A percentile compares a stretch with the other conserved stretches of the same genome.
Evolutionary conservation across 148 eudicot species (phyloP).

Genomic region (Selenicereus undatus): DNA sequence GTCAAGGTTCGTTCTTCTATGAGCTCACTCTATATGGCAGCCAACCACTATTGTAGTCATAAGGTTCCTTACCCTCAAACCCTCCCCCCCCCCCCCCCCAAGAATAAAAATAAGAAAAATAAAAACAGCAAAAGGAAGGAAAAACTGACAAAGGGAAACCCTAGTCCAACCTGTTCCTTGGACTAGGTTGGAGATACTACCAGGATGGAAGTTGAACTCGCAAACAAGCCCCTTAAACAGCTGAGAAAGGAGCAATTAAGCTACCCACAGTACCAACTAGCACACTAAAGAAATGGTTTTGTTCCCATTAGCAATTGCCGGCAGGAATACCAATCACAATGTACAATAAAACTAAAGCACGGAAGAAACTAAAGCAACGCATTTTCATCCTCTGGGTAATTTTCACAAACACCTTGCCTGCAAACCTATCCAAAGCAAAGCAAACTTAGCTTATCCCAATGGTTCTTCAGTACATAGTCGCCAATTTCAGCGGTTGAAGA

Average conservation of each 20-base stretch:
- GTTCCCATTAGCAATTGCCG: background rate
- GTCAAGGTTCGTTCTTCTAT: background rate
- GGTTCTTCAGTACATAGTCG: background rate
- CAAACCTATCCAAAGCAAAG: background rate
- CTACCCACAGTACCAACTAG: background rate
- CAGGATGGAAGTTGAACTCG: background rate
- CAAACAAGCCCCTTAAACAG: background rate
- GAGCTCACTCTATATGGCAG: background rate
- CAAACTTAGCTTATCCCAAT: background rate
- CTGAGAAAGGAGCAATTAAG: background rate
- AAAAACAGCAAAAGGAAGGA: background rate
- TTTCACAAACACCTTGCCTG: constrained; percentile 16
- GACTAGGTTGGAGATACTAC: no score
- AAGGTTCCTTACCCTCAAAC: background rate
- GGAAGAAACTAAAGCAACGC: background rate
- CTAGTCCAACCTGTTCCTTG: no score
- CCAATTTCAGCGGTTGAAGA: background rate
- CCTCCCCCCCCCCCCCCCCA: background rate
- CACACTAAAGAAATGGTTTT: background rate
- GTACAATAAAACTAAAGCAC: background rate
- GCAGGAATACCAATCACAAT: background rate
- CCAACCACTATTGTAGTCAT: background rate
- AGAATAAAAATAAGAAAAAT: no score
- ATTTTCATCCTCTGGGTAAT: constrained; percentile 5
- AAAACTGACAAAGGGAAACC: background rate